Base-by-base conservation (phyloP, 2,329 filamentous ascomycete genomes). In the Exophiala lecanii-corni region DNA sequence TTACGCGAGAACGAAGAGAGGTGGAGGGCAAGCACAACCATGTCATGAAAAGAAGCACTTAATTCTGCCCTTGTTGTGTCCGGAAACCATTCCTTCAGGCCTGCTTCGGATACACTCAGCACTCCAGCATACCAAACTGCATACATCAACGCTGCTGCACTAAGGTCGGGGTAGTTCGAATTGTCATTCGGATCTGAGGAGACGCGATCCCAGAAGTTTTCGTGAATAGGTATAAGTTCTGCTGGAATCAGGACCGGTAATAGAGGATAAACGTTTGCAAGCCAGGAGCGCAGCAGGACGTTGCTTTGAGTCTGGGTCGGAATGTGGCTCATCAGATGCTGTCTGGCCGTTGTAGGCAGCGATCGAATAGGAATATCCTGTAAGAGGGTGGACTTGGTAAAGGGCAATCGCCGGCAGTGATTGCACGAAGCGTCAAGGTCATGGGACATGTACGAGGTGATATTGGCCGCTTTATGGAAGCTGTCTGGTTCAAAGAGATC, bases 51-150 rank as follows among this genome's bases (percentile, higher is more conserved):
- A 19, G 54, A 56, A 5, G 62, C 60, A 2, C 63, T 68, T 13
- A 71, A 49, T 4, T 56, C 46, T 13, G 62, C 59, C 9, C 68
- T 62, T 9, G 45, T 34, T 4, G 19, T 34, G 5, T 38, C 41
- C 17, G 50, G 48, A 44, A 55, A 57, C 49, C 51, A 51, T 18
- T 36, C 45, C 19, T 45, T 45, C 17, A 54, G 38, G 2, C 49
- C 53, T 37, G 64, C 61, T 3, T 64, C 57, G 1, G 69, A 71
- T 3, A 70, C 56, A 1, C 66, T 69, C 6, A 70, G 64, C 2
- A 67, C 68, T 3, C 69, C 69, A n/a, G 67, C 65, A 48, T 70
- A 72, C 68, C 68, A 71, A 21, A 72, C 68, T 5, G 68, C 67
- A 47, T 68, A 67, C 3, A 72, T 54, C 3, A 71, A 50, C 2